Conservation (phyloP, 306 rosid species). For the Rosa multiflora region DNA sequence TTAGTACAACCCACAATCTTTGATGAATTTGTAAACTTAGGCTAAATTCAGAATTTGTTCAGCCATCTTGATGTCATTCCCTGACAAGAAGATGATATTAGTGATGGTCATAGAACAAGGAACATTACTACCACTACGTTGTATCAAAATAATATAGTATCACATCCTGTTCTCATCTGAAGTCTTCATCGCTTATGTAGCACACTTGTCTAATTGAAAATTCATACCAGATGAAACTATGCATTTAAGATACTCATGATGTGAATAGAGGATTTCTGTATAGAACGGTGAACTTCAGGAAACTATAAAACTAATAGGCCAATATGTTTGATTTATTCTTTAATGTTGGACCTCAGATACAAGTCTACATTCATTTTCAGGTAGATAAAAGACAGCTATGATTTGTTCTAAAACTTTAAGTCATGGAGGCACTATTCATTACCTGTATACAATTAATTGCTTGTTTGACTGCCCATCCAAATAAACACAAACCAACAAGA, state of each 20-base stretch:
- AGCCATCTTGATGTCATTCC: not conserved
- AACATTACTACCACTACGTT: not conserved
- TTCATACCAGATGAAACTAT: not conserved
- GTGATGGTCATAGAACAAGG: not conserved
- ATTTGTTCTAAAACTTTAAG: not conserved
- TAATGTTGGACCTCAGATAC: not conserved
- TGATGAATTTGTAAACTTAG: not conserved
- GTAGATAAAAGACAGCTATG: not conserved
- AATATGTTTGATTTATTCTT: not conserved
- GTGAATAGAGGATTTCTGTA: not conserved
- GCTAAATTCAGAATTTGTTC: not conserved
- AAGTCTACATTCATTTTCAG: not conserved
- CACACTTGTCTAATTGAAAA: not conserved
- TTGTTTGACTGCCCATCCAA: constrained; percentile 98
- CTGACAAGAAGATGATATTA: not conserved
- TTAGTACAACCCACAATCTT: not conserved
- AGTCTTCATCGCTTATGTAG: not conserved
- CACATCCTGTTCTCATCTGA: not conserved
- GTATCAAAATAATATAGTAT: not conserved
- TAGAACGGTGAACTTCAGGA: not conserved
- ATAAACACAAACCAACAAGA: constrained; percentile 54
- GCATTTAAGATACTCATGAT: not conserved
- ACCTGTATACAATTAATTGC: constrained; percentile 87
- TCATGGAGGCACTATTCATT: not conserved
- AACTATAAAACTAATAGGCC: not conserved